Evolutionary conservation across 768 basidiomycete genomes (phyloP).

Genomic region (Boletus coccyginus): DNA sequence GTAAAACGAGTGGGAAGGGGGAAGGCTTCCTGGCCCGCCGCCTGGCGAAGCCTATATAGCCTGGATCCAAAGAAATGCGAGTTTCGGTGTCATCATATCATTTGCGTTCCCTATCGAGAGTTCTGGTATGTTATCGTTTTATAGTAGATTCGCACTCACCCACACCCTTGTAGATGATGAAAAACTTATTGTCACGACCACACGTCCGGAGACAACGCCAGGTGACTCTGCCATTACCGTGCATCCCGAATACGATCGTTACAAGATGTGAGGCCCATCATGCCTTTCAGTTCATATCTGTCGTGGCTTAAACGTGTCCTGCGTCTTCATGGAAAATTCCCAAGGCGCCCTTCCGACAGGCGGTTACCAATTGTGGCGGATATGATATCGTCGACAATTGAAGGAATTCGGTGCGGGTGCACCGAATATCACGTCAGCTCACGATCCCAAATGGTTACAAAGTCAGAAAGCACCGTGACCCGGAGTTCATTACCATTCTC

Average conservation of each 20-base stretch:
- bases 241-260: constrained; percentile 89
- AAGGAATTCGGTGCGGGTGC: constrained; percentile 98
- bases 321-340: constrained; percentile 95
- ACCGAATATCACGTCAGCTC: constrained; percentile 98
- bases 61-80: constrained; percentile 85
- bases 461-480: constrained; percentile 80
- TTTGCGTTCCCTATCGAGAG: constrained; percentile 91
- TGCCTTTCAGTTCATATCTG: background rate
- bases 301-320: constrained; percentile 22
- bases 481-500: constrained; percentile 91
- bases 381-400: constrained; percentile 86
- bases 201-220: constrained; percentile 97
- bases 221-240: constrained; percentile 98
- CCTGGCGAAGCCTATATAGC: no score
- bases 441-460: constrained; percentile 98
- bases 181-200: constrained; percentile 90
- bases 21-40: no score
- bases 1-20: no score
- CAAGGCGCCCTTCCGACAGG: constrained; percentile 78
- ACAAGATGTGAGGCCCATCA: constrained; percentile 51
- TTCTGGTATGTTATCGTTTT: constrained; percentile 51
- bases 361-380: constrained; percentile 85
- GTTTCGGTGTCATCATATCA: constrained; percentile 89
- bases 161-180: constrained; percentile 53
- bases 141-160: background rate